phyloP scores from a whole-genome alignment of 2,329 filamentous ascomycete species.

The Hypoxylon sp. region DNA sequence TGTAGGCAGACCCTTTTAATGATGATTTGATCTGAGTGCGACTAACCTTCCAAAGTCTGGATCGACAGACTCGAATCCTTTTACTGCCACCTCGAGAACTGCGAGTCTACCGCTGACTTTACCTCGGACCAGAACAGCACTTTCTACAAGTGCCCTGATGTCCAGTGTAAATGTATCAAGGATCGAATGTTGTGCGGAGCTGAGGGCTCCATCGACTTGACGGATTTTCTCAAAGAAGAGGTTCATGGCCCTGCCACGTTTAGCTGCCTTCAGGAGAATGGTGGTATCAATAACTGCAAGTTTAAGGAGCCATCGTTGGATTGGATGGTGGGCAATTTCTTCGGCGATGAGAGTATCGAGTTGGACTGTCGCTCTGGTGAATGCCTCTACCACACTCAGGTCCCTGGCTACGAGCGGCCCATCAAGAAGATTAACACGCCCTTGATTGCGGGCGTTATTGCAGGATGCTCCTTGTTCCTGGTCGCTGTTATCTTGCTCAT shows the following conservation, averaged over 20 bases:
- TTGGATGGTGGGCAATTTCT: conserved; percentile 85
- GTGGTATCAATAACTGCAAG: conserved; percentile 74
- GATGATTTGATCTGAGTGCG: background rate
- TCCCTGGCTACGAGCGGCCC: conserved; percentile 89
- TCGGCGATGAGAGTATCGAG: conserved; percentile 91
- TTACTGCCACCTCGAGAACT: conserved; percentile 90
- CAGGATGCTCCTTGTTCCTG: conserved; percentile 85
- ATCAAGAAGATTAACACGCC: conserved; percentile 97
- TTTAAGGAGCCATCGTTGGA: conserved; percentile 97
- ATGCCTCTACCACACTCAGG: conserved; percentile 91
- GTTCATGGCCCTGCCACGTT: conserved; percentile 93
- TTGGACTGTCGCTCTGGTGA: conserved; percentile 88
- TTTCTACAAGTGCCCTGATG: conserved; percentile 84
- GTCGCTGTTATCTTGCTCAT: conserved; percentile 85
- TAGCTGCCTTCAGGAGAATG: conserved; percentile 76
- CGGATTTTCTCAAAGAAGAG: conserved; percentile 84
- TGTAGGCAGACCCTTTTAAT: conserved; percentile 67
- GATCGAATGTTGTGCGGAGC: conserved; percentile 95
- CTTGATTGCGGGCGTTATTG: conserved; percentile 93
- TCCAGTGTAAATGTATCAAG: conserved; percentile 88
- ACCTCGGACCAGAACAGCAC: conserved; percentile 82
- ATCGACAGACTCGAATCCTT: conserved; percentile 95
- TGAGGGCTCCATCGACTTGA: conserved; percentile 89
- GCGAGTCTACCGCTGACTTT: conserved; percentile 78
- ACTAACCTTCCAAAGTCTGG: conserved; percentile 76